Percentiles rank a stretch among this genome's conserved stretches.
Conservation (phyloP, 768 basidiomycete genomes). For the Naganishia randhawae region DNA sequence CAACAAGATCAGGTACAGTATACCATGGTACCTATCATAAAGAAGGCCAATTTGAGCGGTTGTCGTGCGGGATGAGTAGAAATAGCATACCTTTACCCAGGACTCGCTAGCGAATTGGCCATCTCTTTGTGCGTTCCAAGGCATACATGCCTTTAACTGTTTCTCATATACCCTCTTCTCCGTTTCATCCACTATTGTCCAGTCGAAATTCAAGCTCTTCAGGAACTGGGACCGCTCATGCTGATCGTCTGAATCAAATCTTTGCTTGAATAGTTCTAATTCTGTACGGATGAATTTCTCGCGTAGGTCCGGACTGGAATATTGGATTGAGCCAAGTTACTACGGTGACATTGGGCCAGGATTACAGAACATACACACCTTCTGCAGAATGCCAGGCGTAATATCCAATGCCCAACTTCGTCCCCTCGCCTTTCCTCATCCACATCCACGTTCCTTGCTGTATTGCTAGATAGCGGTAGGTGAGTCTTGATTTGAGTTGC, state of each 20-base stretch:
- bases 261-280: slow-evolving; percentile 71
- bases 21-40: slow-evolving; percentile 85
- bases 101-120: slow-evolving; percentile 57
- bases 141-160: slow-evolving; percentile 58
- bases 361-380: slow-evolving; percentile 63
- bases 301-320: slow-evolving; percentile 76
- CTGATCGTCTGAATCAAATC: slow-evolving; percentile 65
- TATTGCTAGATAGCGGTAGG: slow-evolving; percentile 64
- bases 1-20: slow-evolving; percentile 85
- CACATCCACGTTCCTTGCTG: slow-evolving; percentile 53
- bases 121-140: slow-evolving; percentile 47
- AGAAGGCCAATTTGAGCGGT: neutral
- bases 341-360: neutral
- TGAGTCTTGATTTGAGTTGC: slow-evolving; percentile 66
- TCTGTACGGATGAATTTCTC: slow-evolving; percentile 86
- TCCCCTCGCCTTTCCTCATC: slow-evolving; percentile 73
- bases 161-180: slow-evolving; percentile 46
- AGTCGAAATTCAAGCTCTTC: slow-evolving; percentile 52
- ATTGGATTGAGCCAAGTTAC: neutral
- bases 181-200: slow-evolving; percentile 41
- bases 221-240: slow-evolving; percentile 68
- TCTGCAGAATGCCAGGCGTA: slow-evolving; percentile 89
- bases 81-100: slow-evolving; percentile 68
- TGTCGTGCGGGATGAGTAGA: neutral
- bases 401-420: slow-evolving; percentile 86